A percentile compares a stretch with the other conserved stretches of the same genome.
Conservation (phyloP, 768 basidiomycete species). For the Termitomyces sp. region DNA sequence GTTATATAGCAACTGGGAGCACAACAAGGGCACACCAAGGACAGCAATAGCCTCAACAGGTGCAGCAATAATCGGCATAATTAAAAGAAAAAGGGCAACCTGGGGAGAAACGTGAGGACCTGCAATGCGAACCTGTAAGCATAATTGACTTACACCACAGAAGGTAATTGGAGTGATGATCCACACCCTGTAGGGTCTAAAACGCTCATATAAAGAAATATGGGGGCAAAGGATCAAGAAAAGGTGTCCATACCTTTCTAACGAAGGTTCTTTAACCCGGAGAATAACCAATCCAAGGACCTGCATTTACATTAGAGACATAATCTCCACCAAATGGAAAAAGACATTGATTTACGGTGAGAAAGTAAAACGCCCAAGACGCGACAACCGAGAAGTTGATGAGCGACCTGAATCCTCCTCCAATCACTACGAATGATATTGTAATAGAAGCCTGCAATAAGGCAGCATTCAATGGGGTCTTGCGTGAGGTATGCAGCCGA, state of each 20-base stretch:
- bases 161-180: slow-evolving; percentile 87
- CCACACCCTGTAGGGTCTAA: slow-evolving; percentile 91
- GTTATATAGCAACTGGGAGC: not conserved
- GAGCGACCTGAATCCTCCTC: slow-evolving; percentile 84
- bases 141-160: slow-evolving; percentile 58
- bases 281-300: slow-evolving; percentile 86
- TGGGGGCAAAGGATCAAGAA: not conserved
- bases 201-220: not conserved
- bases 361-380: slow-evolving; percentile 83
- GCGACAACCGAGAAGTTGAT: slow-evolving; percentile 89
- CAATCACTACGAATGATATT: slow-evolving; percentile 72
- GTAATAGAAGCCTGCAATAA: slow-evolving; percentile 73
- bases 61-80: slow-evolving; percentile 93
- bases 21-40: slow-evolving; percentile 48
- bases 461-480: slow-evolving; percentile 88
- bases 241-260: slow-evolving; percentile 51
- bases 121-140: not conserved
- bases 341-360: slow-evolving; percentile 52
- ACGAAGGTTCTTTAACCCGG: slow-evolving; percentile 83
- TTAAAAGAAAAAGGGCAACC: slow-evolving; percentile 86
- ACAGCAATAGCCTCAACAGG: slow-evolving; percentile 86
- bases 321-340: not conserved
- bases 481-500: slow-evolving; percentile 62
- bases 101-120: slow-evolving; percentile 21
- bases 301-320: slow-evolving; percentile 26